Evolutionary conservation across 2,329 filamentous ascomycete genomes (phyloP).

Genomic region (Ambrosiella xylebori): DNA sequence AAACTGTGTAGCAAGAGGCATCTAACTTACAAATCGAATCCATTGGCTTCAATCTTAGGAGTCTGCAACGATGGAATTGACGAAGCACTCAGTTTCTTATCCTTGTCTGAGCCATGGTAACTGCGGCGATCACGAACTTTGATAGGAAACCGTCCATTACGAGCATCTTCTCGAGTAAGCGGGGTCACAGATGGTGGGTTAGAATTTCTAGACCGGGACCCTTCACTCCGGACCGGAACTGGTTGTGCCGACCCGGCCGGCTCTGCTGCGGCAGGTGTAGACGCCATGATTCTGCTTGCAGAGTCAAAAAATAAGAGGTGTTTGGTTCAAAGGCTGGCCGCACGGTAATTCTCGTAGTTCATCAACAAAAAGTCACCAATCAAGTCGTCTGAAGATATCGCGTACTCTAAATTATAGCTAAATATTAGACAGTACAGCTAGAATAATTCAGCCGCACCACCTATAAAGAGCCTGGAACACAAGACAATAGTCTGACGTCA

Average conservation of each 20-base stretch:
- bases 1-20: neutral
- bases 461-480: too few species aligned
- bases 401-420: too few species aligned
- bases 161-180: constrained; percentile 6
- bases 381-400: too few species aligned
- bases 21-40: constrained; percentile 10
- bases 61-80: neutral
- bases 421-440: too few species aligned
- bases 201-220: neutral
- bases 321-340: too few species aligned
- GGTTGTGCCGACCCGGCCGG: neutral
- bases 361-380: too few species aligned
- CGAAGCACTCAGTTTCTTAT: constrained; percentile 7
- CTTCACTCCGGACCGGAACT: neutral
- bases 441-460: too few species aligned
- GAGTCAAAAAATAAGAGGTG: too few species aligned
- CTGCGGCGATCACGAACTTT: constrained; percentile 7
- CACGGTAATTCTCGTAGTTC: too few species aligned
- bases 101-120: neutral
- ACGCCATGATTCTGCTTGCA: neutral
- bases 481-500: too few species aligned
- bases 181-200: neutral
- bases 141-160: constrained; percentile 9
- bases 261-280: constrained; percentile 1
- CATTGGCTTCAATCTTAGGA: constrained; percentile 2